A percentile compares a stretch with the other conserved stretches of the same genome.
Conservation (phyloP, 1,139 yeast genomes). For the Suhomyces maxii region DNA sequence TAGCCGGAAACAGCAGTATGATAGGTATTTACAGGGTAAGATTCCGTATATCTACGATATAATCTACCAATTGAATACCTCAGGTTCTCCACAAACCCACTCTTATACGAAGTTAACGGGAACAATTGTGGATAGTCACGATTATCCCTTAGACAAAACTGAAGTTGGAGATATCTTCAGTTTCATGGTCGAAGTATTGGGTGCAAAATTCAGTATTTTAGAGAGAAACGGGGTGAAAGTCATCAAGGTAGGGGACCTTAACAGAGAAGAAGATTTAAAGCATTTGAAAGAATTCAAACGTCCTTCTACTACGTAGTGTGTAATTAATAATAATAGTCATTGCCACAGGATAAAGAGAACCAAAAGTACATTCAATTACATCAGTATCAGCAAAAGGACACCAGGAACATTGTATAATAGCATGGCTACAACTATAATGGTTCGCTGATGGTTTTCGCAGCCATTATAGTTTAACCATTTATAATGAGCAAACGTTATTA, state of each 20-base stretch:
- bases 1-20: conserved; percentile 37
- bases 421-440: no score
- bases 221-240: conserved; percentile 27
- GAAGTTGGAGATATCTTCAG: conserved; percentile 34
- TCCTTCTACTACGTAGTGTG: no score
- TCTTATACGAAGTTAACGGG: conserved; percentile 28
- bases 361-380: no score
- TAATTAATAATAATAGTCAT: no score
- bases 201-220: conserved; percentile 15
- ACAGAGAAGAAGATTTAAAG: conserved; percentile 28
- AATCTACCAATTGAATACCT: conserved; percentile 28
- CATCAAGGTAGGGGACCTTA: conserved; percentile 26
- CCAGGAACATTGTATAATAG: no score
- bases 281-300: conserved; percentile 4
- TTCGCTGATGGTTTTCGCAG: no score
- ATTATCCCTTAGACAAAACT: conserved; percentile 30
- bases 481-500: no score
- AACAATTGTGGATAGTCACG: conserved; percentile 36
- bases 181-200: conserved; percentile 19
- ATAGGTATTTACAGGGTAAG: conserved; percentile 42
- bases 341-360: no score
- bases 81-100: conserved; percentile 16
- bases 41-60: conserved; percentile 39
- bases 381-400: no score
- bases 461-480: no score